Percentiles rank a stretch among this genome's conserved stretches.
Conservation (phyloP, 1,284 basidiomycete species). For the Lentinula novae-zelandiae region DNA sequence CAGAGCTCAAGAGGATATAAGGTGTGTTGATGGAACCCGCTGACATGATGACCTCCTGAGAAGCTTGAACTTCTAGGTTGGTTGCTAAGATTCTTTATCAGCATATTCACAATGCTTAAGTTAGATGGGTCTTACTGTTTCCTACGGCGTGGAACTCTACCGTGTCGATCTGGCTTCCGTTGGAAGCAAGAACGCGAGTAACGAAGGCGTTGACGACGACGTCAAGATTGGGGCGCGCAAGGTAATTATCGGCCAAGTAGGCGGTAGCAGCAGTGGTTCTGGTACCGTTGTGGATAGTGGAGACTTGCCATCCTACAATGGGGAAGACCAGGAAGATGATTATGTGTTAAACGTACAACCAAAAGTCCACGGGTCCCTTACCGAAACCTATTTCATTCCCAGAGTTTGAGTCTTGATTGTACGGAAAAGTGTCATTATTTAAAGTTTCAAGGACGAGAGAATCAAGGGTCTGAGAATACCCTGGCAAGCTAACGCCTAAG, state of each 20-base stretch:
- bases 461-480: conserved; percentile 17
- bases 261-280: conserved; percentile 11
- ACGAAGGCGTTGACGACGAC: conserved; percentile 8
- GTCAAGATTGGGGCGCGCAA: conserved; percentile 6
- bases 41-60: conserved; percentile 10
- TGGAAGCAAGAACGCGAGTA: conserved; percentile 1
- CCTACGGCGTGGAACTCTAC: conserved; percentile 2
- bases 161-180: background rate
- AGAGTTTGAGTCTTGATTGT: conserved; percentile 21
- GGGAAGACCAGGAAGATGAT: background rate
- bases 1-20: conserved; percentile 8
- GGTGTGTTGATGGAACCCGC: conserved; percentile 10
- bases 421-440: conserved; percentile 17
- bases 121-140: background rate
- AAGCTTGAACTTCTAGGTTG: background rate
- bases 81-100: background rate
- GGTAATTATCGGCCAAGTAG: conserved; percentile 8
- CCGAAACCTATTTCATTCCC: conserved; percentile 2
- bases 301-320: conserved; percentile 5
- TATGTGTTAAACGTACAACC: background rate
- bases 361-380: background rate
- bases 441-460: conserved; percentile 18
- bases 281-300: conserved; percentile 5
- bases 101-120: background rate
- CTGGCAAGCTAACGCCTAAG: conserved; percentile 8